These are phyloP conservation scores for Toxoplasma gondii DNA, from an alignment of 169 alveolate genomes.

Conservation along the genomic window DNA sequence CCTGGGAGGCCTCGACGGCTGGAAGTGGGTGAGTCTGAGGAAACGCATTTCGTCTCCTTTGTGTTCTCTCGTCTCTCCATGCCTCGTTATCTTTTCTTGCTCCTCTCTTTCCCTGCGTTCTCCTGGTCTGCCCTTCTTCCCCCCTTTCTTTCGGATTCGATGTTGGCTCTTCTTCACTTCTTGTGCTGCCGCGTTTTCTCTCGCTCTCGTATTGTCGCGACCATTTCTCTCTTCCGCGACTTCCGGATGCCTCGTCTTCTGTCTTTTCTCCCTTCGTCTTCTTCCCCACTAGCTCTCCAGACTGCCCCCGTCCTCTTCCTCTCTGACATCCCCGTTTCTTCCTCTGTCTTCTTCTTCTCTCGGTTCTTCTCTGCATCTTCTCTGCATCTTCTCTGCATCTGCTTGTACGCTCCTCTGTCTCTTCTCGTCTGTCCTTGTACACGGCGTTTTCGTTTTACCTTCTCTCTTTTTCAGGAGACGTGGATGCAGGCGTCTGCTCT, in stretches of 20 bases:
- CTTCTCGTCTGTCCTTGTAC: too few relatives aligned
- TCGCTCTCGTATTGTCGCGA: background rate
- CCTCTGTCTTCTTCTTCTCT: too few relatives aligned
- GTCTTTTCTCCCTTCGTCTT: background rate
- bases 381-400: too few relatives aligned
- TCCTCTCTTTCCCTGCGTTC: background rate
- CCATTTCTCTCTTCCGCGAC: background rate
- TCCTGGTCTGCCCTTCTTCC: too few relatives aligned
- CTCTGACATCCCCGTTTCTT: too few relatives aligned
- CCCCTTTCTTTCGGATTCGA: too few relatives aligned
- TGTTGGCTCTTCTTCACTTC: too few relatives aligned
- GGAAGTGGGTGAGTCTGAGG: slow-evolving; percentile 2
- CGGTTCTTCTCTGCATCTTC: background rate
- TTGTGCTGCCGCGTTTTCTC: background rate
- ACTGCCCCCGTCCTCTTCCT: too few relatives aligned
- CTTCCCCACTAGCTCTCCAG: background rate
- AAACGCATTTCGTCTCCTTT: background rate
- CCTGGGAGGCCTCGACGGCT: background rate
- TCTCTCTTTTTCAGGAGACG: background rate
- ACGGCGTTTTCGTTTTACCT: background rate
- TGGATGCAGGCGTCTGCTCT: slow-evolving; percentile 2
- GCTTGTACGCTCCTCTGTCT: too few relatives aligned
- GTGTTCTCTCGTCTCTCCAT: background rate
- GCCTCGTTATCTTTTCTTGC: background rate
- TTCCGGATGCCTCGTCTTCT: background rate